Conservation (phyloP, 139 green algal genomes). For the Coccomyxa sp. region DNA sequence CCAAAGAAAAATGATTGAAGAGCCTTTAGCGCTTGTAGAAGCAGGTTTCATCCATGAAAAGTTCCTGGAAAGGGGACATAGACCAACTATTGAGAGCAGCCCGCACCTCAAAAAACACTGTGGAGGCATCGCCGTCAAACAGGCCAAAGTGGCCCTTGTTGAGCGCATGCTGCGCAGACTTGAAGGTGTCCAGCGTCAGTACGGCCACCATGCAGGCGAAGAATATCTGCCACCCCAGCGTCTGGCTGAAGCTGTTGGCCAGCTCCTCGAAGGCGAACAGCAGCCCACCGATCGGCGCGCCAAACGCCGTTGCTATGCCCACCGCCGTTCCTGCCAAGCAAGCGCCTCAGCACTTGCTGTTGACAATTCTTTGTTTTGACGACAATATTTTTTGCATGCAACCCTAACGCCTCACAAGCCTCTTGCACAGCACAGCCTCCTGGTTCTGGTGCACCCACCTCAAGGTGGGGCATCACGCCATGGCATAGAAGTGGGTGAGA, state of each 20-base stretch:
- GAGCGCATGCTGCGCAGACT: constrained; percentile 48
- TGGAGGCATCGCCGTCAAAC: constrained; percentile 53
- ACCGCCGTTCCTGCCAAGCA: constrained; percentile 40
- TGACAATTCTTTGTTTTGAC: background rate
- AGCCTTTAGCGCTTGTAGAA: too few species aligned
- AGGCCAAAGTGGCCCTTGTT: constrained; percentile 56
- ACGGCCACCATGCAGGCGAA: constrained; percentile 71
- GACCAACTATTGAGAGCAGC: too few species aligned
- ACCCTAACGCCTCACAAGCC: background rate
- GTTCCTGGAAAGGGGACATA: too few species aligned
- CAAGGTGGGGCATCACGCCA: too few species aligned
- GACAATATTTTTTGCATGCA: background rate
- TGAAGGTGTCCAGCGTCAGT: constrained; percentile 62
- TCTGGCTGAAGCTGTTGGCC: constrained; percentile 69
- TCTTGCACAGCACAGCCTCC: too few species aligned
- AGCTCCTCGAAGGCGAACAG: constrained; percentile 89
- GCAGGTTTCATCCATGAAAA: too few species aligned
- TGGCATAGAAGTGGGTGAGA: too few species aligned
- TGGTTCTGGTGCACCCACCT: too few species aligned
- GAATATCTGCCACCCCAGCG: constrained; percentile 79
- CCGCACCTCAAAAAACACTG: constrained; percentile 45
- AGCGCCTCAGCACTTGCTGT: background rate
- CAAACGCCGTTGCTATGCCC: constrained; percentile 80
- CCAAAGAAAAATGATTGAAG: too few species aligned
- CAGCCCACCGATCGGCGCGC: constrained; percentile 76